Percentiles rank a stretch among this genome's conserved stretches.
phyloP scores from a whole-genome alignment of 179 eudicot genomes.

The Amaranthus tricolor region DNA sequence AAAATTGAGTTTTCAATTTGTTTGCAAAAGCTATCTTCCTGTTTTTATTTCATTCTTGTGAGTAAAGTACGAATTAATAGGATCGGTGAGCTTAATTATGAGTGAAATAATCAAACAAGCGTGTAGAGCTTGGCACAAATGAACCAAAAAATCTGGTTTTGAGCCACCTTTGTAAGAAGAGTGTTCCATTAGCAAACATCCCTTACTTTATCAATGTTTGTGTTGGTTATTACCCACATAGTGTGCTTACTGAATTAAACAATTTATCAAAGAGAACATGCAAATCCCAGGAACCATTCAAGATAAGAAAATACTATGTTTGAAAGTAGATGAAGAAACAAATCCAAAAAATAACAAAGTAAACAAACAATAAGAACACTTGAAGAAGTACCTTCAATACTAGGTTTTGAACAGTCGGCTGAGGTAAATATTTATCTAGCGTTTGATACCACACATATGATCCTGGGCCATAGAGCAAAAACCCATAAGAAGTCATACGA shows the following conservation, averaged over 20 bases:
- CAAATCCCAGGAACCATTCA: not conserved
- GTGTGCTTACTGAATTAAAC: not conserved
- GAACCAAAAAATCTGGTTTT: no score
- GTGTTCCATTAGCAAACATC: no score
- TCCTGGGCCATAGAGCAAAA: slow-evolving; percentile 88
- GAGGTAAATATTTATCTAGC: slow-evolving; percentile 73
- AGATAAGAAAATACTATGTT: not conserved
- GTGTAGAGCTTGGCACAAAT: no score
- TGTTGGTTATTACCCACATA: no score
- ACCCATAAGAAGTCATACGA: slow-evolving; percentile 91
- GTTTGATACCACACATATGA: slow-evolving; percentile 90
- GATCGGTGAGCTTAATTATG: no score
- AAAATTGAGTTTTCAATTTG: no score
- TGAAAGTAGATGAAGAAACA: slow-evolving; percentile 5
- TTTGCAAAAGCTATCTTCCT: no score
- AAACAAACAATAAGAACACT: slow-evolving; percentile 10
- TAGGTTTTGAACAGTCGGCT: slow-evolving; percentile 64
- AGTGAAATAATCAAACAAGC: no score
- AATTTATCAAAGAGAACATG: not conserved
- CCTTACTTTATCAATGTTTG: no score
- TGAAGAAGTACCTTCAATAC: slow-evolving; percentile 54
- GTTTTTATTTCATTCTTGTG: no score
- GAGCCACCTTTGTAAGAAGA: no score
- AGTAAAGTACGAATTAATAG: no score
- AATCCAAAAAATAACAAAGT: slow-evolving; percentile 2